Evolutionary conservation across 2,329 filamentous ascomycete species (phyloP).

Genomic region (Tolypocladium inflatum): DNA sequence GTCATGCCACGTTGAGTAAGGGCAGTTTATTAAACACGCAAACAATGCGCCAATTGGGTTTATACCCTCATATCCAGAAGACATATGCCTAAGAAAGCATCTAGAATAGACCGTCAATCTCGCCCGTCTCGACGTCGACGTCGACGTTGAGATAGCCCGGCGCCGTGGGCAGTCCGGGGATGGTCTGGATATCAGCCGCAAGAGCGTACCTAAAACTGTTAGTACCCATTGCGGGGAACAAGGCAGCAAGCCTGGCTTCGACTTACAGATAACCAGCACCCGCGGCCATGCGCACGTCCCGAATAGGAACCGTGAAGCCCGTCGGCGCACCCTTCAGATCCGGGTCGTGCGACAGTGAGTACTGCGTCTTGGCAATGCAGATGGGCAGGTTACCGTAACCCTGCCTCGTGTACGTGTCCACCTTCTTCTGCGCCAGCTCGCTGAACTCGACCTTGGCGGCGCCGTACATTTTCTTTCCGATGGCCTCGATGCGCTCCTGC

Average conservation of each 20-base stretch:
- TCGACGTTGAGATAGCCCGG: conserved; percentile 95
- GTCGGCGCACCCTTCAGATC: conserved; percentile 89
- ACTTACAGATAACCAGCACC: conserved; percentile 84
- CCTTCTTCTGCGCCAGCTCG: conserved; percentile 89
- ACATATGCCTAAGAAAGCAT: neutral
- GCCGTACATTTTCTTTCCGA: conserved; percentile 91
- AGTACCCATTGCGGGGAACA: conserved; percentile 12
- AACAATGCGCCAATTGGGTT: neutral
- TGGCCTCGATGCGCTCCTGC: conserved; percentile 82
- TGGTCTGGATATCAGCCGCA: conserved; percentile 96
- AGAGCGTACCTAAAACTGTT: conserved; percentile 63
- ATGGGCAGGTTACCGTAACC: conserved; percentile 90
- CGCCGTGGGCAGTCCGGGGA: conserved; percentile 88
- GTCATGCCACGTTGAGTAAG: neutral
- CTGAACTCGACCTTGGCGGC: conserved; percentile 85
- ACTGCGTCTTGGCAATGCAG: conserved; percentile 97
- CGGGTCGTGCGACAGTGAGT: conserved; percentile 88
- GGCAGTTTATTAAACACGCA: neutral
- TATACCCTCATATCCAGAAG: neutral
- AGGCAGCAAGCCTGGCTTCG: neutral
- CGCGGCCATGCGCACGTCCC: conserved; percentile 87
- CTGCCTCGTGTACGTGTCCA: conserved; percentile 87
- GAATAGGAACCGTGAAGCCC: conserved; percentile 88
- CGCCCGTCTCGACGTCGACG: conserved; percentile 69
- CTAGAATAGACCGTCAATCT: conserved; percentile 86